Evolutionary conservation across 768 basidiomycete genomes (phyloP), one percentile per base, ranked within the genome.

Genomic region (Suillus weaverae): DNA sequence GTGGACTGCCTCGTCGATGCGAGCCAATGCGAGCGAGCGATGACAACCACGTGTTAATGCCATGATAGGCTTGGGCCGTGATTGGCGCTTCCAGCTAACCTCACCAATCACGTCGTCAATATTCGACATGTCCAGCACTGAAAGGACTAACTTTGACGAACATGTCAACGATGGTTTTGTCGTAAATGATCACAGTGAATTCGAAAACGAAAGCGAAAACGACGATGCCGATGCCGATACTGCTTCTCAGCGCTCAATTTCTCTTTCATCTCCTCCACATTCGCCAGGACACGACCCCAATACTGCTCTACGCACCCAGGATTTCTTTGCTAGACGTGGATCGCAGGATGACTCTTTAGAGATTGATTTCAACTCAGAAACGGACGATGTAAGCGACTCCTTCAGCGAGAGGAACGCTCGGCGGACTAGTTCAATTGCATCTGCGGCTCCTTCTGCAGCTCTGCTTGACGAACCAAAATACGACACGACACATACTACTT

Each of bases 201-300:
- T 18, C 56, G 62, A 67, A 38, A 59, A 64, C 35, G 44, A 63
- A 43, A 62, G 60, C 66, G 63, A 63, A 20, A 76, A 76, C 61
- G 70, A 63, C 64, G 83, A 85, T 67, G 81, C 80, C 64, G 90
- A 90, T 67, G 86, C 83, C 64, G 92, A 93, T 71, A 92, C 90
- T 5, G 90, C 92, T 18, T 92, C 90, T 10, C 89, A 91, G 70
- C 86, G 83, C 46, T 93, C 92, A 1, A 89, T 93, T 60, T 84
- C 90, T 30, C 85, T 93, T 48, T 87, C 86, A 36, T 91, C 90
- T 4, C 84, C 89, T 3, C 74, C 85, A 16, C 73, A 65, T 55
- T 91, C 91, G 8, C 83, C 83, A 6, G 79, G 83, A 48, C 77
- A 80, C 60, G 79, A 78, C 22, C 55, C 66, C 41, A 46, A 57